Percentiles rank a stretch among this genome's conserved stretches.
These are phyloP conservation scores for Penicillium antarcticum DNA, from an alignment of 495 filamentous ascomycete species.

Conservation along the genomic window DNA sequence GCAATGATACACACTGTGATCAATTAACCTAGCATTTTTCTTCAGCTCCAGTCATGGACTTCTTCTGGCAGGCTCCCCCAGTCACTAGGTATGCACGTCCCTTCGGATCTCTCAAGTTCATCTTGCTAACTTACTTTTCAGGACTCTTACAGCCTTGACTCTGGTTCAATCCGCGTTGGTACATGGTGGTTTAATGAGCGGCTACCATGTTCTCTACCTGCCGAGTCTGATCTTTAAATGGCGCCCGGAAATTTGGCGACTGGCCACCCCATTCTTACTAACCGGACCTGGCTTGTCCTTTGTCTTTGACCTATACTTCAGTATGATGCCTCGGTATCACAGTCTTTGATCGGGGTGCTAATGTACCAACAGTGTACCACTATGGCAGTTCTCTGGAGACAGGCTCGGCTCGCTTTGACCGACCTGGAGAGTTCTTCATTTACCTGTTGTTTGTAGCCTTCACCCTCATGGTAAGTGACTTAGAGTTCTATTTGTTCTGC, in stretches of 20 bases:
- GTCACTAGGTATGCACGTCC: slow-evolving; percentile 58
- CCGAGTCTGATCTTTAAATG: slow-evolving; percentile 54
- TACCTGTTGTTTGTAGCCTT: slow-evolving; percentile 61
- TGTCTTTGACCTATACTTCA: slow-evolving; percentile 79
- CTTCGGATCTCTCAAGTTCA: neutral
- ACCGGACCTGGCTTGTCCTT: slow-evolving; percentile 61
- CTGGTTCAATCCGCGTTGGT: slow-evolving; percentile 59
- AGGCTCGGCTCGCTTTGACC: slow-evolving; percentile 55
- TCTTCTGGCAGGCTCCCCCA: slow-evolving; percentile 68
- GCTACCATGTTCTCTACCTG: slow-evolving; percentile 56
- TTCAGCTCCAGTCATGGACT: slow-evolving; percentile 45
- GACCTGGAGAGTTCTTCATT: slow-evolving; percentile 65
- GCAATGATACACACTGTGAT: slow-evolving; percentile 10
- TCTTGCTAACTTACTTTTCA: slow-evolving; percentile 33
- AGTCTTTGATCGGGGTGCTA: slow-evolving; percentile 22
- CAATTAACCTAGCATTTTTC: slow-evolving; percentile 10
- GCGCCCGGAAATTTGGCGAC: slow-evolving; percentile 66
- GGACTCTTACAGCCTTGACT: slow-evolving; percentile 69
- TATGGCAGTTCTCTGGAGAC: slow-evolving; percentile 63
- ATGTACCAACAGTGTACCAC: slow-evolving; percentile 53
- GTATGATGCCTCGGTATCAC: slow-evolving; percentile 44
- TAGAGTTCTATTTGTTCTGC: slow-evolving; percentile 13
- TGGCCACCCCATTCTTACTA: slow-evolving; percentile 70
- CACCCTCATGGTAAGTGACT: slow-evolving; percentile 59
- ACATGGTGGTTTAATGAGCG: slow-evolving; percentile 56